These are phyloP conservation scores for Gleditsia sinensis DNA, from an alignment of 306 rosid species.

Conservation along the genomic window DNA sequence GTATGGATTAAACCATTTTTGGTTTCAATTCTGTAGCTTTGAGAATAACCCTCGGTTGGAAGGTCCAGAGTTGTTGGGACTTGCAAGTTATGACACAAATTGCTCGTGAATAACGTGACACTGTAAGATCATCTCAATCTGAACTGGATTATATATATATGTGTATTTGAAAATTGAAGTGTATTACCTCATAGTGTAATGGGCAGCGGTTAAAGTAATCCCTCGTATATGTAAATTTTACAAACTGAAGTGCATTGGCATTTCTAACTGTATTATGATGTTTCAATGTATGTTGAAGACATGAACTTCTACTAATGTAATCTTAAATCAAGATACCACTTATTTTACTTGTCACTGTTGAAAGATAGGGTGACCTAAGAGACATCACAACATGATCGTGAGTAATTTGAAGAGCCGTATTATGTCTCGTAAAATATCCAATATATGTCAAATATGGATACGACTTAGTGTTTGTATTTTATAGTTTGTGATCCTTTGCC, in stretches of 20 bases:
- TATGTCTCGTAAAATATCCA: too few species aligned
- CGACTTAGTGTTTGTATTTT: too few species aligned
- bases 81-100: conserved; percentile 88
- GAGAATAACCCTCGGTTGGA: conserved; percentile 87
- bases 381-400: too few species aligned
- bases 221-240: conserved; percentile 60
- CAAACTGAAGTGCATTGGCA: conserved; percentile 44
- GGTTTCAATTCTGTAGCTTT: conserved; percentile 62
- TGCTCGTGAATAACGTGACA: conserved; percentile 62
- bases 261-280: conserved; percentile 43
- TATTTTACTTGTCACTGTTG: too few species aligned
- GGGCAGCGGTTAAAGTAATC: conserved; percentile 52
- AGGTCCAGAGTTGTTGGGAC: conserved; percentile 95
- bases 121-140: conserved; percentile 41
- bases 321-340: conserved; percentile 40
- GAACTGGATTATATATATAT: conserved; percentile 36
- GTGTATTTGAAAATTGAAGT: conserved; percentile 46
- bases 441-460: too few species aligned
- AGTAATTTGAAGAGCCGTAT: too few species aligned
- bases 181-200: conserved; percentile 45
- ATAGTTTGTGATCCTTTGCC: too few species aligned
- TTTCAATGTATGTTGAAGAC: conserved; percentile 35
- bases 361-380: too few species aligned
- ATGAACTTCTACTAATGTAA: conserved; percentile 51
- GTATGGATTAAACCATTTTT: conserved; percentile 21